These are phyloP conservation scores for Davidsoniella australis DNA, from an alignment of 2,329 filamentous ascomycete species.

Conservation along the genomic window DNA sequence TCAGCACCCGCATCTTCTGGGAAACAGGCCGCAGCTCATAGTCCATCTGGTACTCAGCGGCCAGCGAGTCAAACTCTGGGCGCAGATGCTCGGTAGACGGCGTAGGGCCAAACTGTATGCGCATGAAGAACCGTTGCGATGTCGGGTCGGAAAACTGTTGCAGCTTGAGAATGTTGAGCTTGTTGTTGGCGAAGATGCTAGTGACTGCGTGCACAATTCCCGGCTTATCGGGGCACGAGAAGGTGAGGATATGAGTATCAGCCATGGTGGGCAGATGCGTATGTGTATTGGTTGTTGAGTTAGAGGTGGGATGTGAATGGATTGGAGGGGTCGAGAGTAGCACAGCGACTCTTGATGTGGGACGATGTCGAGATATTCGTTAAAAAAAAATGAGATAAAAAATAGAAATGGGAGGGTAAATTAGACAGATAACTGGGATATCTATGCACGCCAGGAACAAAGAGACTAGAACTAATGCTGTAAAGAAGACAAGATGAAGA, in stretches of 20 bases:
- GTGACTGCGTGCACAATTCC: slow-evolving; percentile 78
- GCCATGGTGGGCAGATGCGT: slow-evolving; percentile 6
- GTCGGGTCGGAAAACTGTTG: slow-evolving; percentile 68
- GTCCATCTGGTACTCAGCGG: slow-evolving; percentile 46
- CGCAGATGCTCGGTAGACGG: slow-evolving; percentile 32
- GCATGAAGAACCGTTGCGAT: slow-evolving; percentile 71
- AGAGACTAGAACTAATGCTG: background rate
- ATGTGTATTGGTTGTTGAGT: background rate
- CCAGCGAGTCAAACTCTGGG: slow-evolving; percentile 41
- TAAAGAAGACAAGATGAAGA: background rate
- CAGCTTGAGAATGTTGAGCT: slow-evolving; percentile 67
- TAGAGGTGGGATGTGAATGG: background rate
- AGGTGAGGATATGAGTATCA: slow-evolving; percentile 47
- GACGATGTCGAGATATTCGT: background rate
- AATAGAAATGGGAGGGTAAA: background rate
- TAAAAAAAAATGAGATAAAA: background rate
- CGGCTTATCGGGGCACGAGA: slow-evolving; percentile 70
- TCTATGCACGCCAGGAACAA: background rate
- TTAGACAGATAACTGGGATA: background rate
- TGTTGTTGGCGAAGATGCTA: slow-evolving; percentile 53
- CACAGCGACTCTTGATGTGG: background rate
- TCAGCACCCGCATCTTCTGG: slow-evolving; percentile 58
- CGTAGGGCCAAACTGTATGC: slow-evolving; percentile 60
- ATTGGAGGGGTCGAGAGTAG: background rate
- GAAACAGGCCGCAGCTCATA: slow-evolving; percentile 53